Evolutionary conservation across 176 grass and related monocot genomes (phyloP).

Genomic region (Ensete glaucum): DNA sequence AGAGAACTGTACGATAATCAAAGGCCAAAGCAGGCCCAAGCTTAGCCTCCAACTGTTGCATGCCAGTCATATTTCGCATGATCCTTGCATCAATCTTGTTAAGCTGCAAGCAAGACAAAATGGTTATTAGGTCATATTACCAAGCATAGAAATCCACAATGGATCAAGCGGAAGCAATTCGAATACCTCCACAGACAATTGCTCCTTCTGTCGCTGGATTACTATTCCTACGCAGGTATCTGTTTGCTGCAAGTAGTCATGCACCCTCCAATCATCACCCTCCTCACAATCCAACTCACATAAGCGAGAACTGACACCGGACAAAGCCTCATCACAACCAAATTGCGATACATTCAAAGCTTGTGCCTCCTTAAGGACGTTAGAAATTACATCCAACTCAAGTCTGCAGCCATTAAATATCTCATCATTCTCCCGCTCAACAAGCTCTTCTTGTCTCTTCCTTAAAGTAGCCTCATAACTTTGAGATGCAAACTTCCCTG

Average conservation of each 20-base stretch:
- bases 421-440: constrained; percentile 37
- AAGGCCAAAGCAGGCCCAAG: constrained; percentile 49
- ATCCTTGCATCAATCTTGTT: constrained; percentile 77
- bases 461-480: constrained; percentile 57
- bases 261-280: constrained; percentile 58
- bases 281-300: constrained; percentile 44
- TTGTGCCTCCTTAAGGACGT: constrained; percentile 63
- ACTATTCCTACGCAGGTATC: constrained; percentile 40
- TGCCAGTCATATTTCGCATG: constrained; percentile 45
- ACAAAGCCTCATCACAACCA: constrained; percentile 51
- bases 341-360: constrained; percentile 35
- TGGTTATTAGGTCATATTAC: constrained; percentile 10
- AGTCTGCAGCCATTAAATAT: constrained; percentile 31
- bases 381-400: constrained; percentile 55
- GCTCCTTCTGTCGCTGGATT: constrained; percentile 52
- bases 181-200: constrained; percentile 45
- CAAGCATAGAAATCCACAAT: background rate
- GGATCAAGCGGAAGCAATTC: background rate
- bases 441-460: constrained; percentile 53
- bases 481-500: constrained; percentile 32
- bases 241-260: constrained; percentile 47
- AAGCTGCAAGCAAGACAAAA: constrained; percentile 43
- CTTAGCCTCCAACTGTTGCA: constrained; percentile 57
- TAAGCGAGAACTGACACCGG: constrained; percentile 33
- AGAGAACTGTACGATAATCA: constrained; percentile 65